Evolutionary conservation across 2,329 filamentous ascomycete genomes (phyloP), one percentile per base, ranked within the genome.

Genomic region (Hymenoscyphus infarciens): DNA sequence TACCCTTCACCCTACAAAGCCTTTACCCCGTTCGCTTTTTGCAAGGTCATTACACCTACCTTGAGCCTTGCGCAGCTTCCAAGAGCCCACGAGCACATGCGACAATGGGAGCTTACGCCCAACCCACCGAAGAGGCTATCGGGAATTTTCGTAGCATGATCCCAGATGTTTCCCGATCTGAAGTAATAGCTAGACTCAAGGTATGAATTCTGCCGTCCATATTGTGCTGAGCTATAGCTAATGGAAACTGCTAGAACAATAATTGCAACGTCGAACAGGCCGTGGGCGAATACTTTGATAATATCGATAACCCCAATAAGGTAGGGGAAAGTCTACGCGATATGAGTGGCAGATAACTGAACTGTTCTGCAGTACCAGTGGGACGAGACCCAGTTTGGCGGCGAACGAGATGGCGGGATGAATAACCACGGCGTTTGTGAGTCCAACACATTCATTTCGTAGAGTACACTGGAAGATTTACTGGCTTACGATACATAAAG

Each of bases 381-480:
- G 83, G 80, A 86, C 64, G 84, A 87, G 60, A 74, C 72, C 33
- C 77, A 79, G 53, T 87, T 86, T 64, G 73, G 73, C 4, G 79
- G 79, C 45, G 82, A 81, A 66, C 78, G 83, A 60, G 82, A 87
- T 58, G 83, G 82, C 38, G 74, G 73, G n/a, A 68, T 67, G 1
- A 78, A 80, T 52, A 76, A 74, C 56, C 68, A 78, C 45, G 78
- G 78, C 52, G 80, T 80, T 64, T 78, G 82, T 83, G 70, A 67
- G 79, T 64, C 31, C 35, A 45, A 33, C 8, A 49, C 19, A 11
- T 22, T 6, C n/a, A 22, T 49, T 49, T 22, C 3, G 3, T 27
- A 8, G 29, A 19, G 2, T 10, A 15, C 4, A 3, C 53, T n/a
- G 29, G 58, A 39, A 33, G 22, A 4, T 38, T 38, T 15, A 27